Percentiles rank a stretch among this genome's conserved stretches.
Conservation (phyloP, 306 rosid species). For the Myrica gale region DNA sequence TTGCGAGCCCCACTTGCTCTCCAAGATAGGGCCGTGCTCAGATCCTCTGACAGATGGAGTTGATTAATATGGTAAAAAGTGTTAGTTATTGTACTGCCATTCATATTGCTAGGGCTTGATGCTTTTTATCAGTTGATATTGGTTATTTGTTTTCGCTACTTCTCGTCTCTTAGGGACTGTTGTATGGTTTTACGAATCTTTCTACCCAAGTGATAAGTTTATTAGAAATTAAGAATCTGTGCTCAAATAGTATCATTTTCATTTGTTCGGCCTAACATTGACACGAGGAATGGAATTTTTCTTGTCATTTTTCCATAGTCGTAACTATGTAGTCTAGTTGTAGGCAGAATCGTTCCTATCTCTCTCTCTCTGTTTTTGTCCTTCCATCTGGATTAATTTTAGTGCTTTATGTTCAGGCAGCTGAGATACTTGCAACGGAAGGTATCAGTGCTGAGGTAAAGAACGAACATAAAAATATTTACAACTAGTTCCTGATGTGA, state of each 20-base stretch:
- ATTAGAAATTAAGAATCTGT: neutral
- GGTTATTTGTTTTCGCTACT: neutral
- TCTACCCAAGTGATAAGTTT: neutral
- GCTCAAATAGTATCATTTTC: neutral
- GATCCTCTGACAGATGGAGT: neutral
- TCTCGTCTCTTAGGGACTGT: neutral
- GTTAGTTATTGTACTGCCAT: neutral
- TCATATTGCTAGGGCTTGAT: neutral
- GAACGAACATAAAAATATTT: conserved; percentile 7
- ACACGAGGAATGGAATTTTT: neutral
- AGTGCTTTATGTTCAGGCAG: conserved; percentile 65
- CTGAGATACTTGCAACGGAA: conserved; percentile 82
- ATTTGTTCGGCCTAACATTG: neutral
- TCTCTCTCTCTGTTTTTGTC: neutral
- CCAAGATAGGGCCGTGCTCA: neutral
- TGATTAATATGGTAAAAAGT: neutral
- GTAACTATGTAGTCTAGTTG: neutral
- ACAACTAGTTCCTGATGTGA: neutral
- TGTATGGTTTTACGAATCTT: neutral
- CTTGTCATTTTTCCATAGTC: neutral
- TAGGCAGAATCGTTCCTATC: neutral
- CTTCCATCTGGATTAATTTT: conserved; percentile 25
- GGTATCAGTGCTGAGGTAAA: conserved; percentile 96
- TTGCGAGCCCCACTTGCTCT: neutral
- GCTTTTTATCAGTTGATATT: neutral